phyloP scores from a whole-genome alignment of 2,329 filamentous ascomycete species.

The Xylariaceae sp. region DNA sequence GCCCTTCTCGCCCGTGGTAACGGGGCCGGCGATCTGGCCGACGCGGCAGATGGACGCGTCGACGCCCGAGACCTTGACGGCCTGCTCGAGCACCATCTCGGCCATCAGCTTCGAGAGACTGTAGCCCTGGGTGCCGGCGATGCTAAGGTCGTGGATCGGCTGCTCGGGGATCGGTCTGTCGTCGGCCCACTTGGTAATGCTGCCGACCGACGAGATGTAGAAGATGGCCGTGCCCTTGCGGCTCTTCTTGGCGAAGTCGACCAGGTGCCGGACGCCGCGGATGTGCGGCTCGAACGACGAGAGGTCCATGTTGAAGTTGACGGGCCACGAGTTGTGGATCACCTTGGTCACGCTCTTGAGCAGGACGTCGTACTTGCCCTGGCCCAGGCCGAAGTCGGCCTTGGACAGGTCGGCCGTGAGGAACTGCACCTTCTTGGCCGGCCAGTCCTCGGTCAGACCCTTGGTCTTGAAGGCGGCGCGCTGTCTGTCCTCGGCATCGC shows the following conservation, averaged over 20 bases:
- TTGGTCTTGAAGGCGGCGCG: constrained; percentile 35
- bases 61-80: constrained; percentile 31
- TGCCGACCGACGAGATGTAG: constrained; percentile 39
- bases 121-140: constrained; percentile 33
- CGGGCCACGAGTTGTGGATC: constrained; percentile 49
- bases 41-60: constrained; percentile 37
- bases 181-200: constrained; percentile 31
- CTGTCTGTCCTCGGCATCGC: constrained; percentile 33
- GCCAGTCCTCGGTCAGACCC: constrained; percentile 32
- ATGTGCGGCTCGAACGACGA: constrained; percentile 46
- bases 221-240: constrained; percentile 31
- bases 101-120: constrained; percentile 39
- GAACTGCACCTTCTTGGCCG: constrained; percentile 39
- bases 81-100: constrained; percentile 37
- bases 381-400: constrained; percentile 41
- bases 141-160: constrained; percentile 29
- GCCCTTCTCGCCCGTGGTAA: constrained; percentile 32
- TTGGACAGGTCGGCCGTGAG: constrained; percentile 43
- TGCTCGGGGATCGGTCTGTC: constrained; percentile 34
- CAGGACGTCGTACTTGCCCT: constrained; percentile 33
- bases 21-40: constrained; percentile 42
- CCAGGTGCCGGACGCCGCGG: constrained; percentile 44
- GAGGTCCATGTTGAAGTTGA: constrained; percentile 47
- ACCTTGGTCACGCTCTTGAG: constrained; percentile 38
- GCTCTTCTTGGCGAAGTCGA: constrained; percentile 35